Evolutionary conservation across 176 grass and related monocot species (phyloP), one percentile per base, ranked within the genome.

Genomic region (Lolium multiflorum): DNA sequence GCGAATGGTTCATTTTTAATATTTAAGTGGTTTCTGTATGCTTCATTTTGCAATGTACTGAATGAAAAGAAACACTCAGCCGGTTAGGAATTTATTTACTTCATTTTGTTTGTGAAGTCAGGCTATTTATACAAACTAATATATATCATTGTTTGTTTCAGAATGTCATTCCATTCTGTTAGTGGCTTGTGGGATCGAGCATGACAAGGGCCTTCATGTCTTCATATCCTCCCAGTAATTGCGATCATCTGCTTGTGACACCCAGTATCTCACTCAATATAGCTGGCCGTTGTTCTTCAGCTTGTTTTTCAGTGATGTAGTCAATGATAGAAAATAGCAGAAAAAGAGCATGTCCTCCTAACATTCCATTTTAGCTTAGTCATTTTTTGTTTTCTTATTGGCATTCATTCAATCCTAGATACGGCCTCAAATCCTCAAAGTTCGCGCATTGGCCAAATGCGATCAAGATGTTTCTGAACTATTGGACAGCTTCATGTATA

Each of bases 221-320:
- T 84, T 85, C 18, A 63, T 72, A 51, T 58, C 44, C 89, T 84
- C 52, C 84, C 28, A 71, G 51, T 26, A 79, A 77, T 82, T 89
- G 80, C 72, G 48, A 66, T 26, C 79, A 82, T 60, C 70, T 74
- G 47, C 68, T 66, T 46, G 17, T 67, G 63, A 20, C 84, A 86
- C 72, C 9, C 58, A 41, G 11, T 56, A 50, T 84, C 76, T 87
- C 71, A 35, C 78, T 71, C 67, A 58, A 79, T 86, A 79, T 93
- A 87, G 82, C 81, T 93, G 87, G 46, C 84, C 76, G 47, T 81
- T 69, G 25, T 92, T 89, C 60, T 93, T 89, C 81, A 64, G 76
- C 38, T 92, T 72, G 11, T 93, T 88, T 81, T 38, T 86, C 57
- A 71, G 84, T 82, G 57, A 90, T 81, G 80, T 85, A 69, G 81